These are phyloP conservation scores for Chloromonas sp. DNA, from an alignment of 163 green algal genomes.

Conservation along the genomic window DNA sequence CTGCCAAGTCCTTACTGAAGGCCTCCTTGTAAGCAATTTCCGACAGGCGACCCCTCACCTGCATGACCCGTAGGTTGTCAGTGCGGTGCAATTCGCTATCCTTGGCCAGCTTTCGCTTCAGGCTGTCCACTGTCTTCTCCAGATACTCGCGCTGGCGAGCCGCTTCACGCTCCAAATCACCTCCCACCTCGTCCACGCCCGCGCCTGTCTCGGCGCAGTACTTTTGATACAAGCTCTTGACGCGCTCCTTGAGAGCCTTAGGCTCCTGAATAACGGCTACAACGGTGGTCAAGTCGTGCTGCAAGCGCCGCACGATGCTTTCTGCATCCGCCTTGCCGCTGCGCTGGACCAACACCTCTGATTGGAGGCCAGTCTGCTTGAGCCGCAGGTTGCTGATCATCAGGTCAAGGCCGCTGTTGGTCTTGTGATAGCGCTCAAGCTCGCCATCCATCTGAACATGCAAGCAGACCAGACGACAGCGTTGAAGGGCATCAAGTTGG, in stretches of 20 bases:
- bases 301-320: constrained; percentile 45
- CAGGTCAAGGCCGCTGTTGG: constrained; percentile 69
- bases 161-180: constrained; percentile 52
- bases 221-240: constrained; percentile 74
- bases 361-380: constrained; percentile 32
- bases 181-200: constrained; percentile 34
- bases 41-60: constrained; percentile 22
- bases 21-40: no score
- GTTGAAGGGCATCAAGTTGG: no score
- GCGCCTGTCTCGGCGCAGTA: constrained; percentile 45
- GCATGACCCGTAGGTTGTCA: constrained; percentile 60
- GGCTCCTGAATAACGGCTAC: constrained; percentile 58
- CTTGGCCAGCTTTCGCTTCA: constrained; percentile 75
- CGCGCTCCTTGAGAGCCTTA: constrained; percentile 75
- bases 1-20: no score
- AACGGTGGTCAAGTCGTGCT: constrained; percentile 56
- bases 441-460: constrained; percentile 72
- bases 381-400: constrained; percentile 47
- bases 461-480: no score
- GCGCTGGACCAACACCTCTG: constrained; percentile 22
- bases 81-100: constrained; percentile 62
- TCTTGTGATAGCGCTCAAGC: constrained; percentile 80
- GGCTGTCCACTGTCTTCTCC: constrained; percentile 70
- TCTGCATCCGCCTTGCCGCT: constrained; percentile 31
- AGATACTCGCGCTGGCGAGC: constrained; percentile 70